A percentile compares a stretch with the other conserved stretches of the same genome.
These are phyloP conservation scores for Begonia masoniana DNA, from an alignment of 306 rosid species.

Conservation along the genomic window DNA sequence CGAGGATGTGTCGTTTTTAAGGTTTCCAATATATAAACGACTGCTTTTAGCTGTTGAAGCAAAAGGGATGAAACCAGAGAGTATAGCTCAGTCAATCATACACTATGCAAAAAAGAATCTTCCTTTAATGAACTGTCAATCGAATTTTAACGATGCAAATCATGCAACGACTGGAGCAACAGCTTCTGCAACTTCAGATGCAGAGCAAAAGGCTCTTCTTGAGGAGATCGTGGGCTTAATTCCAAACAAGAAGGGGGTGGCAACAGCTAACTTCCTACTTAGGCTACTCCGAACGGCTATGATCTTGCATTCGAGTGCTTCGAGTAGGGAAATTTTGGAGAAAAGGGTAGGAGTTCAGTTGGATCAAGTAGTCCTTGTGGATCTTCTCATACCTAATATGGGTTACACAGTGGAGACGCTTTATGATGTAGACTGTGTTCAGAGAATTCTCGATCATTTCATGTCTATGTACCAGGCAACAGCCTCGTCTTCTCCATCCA, in stretches of 20 bases:
- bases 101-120: slow-evolving; percentile 42
- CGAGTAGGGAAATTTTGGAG: slow-evolving; percentile 70
- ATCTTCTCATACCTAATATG: slow-evolving; percentile 66
- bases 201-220: slow-evolving; percentile 42
- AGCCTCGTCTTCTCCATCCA: slow-evolving; percentile 41
- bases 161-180: slow-evolving; percentile 27
- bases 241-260: slow-evolving; percentile 45
- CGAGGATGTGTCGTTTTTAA: slow-evolving; percentile 57
- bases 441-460: slow-evolving; percentile 69
- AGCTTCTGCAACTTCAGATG: slow-evolving; percentile 30
- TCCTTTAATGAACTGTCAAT: slow-evolving; percentile 52
- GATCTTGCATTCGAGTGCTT: slow-evolving; percentile 56
- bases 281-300: slow-evolving; percentile 50
- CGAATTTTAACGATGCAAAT: slow-evolving; percentile 39
- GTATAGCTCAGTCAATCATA: slow-evolving; percentile 39
- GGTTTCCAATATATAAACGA: slow-evolving; percentile 42
- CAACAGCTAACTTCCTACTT: slow-evolving; percentile 49
- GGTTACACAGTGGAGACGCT: slow-evolving; percentile 67
- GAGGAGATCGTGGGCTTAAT: slow-evolving; percentile 59
- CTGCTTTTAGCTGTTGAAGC: slow-evolving; percentile 47
- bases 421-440: slow-evolving; percentile 64
- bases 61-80: slow-evolving; percentile 61
- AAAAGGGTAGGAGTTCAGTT: slow-evolving; percentile 57
- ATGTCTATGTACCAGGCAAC: slow-evolving; percentile 30
- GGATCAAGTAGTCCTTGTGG: slow-evolving; percentile 57